A percentile compares a stretch with the other conserved stretches of the same genome.
These are phyloP conservation scores for Ceratocystis huliohia DNA, from an alignment of 2,329 filamentous ascomycete genomes.

Conservation along the genomic window DNA sequence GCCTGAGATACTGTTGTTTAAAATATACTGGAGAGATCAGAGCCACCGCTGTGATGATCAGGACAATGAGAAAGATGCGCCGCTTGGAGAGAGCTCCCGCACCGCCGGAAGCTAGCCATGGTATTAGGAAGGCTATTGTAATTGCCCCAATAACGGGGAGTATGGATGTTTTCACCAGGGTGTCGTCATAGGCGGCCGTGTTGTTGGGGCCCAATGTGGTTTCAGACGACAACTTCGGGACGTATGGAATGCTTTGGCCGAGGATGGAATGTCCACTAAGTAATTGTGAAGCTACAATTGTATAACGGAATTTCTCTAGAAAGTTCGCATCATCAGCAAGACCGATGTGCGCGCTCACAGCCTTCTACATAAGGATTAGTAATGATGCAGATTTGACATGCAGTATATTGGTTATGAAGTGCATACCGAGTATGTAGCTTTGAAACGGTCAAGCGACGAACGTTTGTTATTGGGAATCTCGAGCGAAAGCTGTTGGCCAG, in stretches of 20 bases:
- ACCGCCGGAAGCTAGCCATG: slow-evolving; percentile 51
- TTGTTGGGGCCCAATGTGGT: background rate
- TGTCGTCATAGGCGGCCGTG: slow-evolving; percentile 29
- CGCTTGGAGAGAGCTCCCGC: slow-evolving; percentile 39
- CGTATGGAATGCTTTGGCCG: slow-evolving; percentile 24
- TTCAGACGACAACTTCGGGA: slow-evolving; percentile 9
- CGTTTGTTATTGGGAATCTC: slow-evolving; percentile 28
- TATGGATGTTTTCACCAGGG: slow-evolving; percentile 30
- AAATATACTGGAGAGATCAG: slow-evolving; percentile 54
- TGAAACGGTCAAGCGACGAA: slow-evolving; percentile 34
- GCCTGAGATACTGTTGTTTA: slow-evolving; percentile 68
- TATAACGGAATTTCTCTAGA: slow-evolving; percentile 84
- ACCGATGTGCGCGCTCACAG: slow-evolving; percentile 59
- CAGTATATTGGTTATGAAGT: background rate
- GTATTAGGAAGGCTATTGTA: slow-evolving; percentile 56
- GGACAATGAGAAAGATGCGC: slow-evolving; percentile 35
- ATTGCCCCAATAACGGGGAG: slow-evolving; percentile 52
- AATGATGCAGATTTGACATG: background rate
- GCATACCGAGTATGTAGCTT: slow-evolving; percentile 41
- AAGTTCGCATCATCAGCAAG: slow-evolving; percentile 72
- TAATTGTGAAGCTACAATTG: slow-evolving; percentile 81
- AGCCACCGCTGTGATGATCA: slow-evolving; percentile 41
- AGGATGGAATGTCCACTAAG: slow-evolving; percentile 55
- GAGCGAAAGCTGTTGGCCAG: slow-evolving; percentile 33
- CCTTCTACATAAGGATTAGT: slow-evolving; percentile 37